Evolutionary conservation across 169 alveolate genomes (phyloP).

Genomic region (Plasmodium sp.): DNA sequence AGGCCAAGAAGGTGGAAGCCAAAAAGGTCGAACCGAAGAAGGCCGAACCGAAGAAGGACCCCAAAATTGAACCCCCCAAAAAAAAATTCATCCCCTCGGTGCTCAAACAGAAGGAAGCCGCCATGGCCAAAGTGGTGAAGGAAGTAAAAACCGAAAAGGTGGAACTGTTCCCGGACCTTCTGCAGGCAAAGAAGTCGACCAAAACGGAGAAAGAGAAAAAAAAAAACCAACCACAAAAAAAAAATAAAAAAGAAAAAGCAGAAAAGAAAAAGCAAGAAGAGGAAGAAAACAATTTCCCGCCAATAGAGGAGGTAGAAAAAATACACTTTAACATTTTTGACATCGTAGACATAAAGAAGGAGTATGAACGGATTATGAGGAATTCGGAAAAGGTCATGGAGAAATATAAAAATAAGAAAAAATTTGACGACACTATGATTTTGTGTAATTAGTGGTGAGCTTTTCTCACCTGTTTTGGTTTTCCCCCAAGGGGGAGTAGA

Average conservation of each 20-base stretch:
- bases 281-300: slow-evolving; percentile 37
- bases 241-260: slow-evolving; percentile 50
- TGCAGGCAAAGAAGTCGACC: slow-evolving; percentile 40
- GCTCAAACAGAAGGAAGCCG: background rate
- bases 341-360: slow-evolving; percentile 36
- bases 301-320: slow-evolving; percentile 52
- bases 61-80: background rate
- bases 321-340: slow-evolving; percentile 64
- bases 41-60: background rate
- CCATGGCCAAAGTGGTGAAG: background rate
- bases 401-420: slow-evolving; percentile 55
- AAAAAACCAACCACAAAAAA: slow-evolving; percentile 38
- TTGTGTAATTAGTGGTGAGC: slow-evolving; percentile 26
- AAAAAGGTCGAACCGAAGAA: slow-evolving; percentile 6
- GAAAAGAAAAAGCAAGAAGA: slow-evolving; percentile 30
- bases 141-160: slow-evolving; percentile 17
- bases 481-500: background rate
- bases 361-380: slow-evolving; percentile 60
- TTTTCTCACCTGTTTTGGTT: background rate
- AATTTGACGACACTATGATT: slow-evolving; percentile 33
- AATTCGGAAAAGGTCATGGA: slow-evolving; percentile 46
- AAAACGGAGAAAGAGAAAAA: slow-evolving; percentile 63
- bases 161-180: slow-evolving; percentile 53
- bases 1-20: background rate
- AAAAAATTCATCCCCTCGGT: slow-evolving; percentile 35